Conservation (phyloP, 345 rosid genomes). For the Ceriops tagal region DNA sequence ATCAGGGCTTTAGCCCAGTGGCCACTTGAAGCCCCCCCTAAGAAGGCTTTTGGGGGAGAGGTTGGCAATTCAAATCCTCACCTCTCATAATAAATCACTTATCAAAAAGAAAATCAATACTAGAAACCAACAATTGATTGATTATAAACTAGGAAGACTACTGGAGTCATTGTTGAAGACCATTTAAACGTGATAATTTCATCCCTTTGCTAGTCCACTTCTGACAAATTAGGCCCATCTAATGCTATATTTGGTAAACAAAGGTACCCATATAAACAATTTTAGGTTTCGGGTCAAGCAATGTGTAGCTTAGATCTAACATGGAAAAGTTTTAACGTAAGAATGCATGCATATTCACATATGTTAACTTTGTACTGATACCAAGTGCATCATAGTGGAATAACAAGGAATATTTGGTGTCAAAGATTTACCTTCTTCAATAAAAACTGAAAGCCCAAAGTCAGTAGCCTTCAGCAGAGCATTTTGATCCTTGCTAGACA, state of each 20-base stretch:
- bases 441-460: slow-evolving; percentile 40
- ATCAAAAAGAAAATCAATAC: too few relatives aligned
- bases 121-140: neutral
- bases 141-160: neutral
- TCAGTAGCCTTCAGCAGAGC: slow-evolving; percentile 27
- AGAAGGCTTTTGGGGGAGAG: too few relatives aligned
- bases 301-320: too few relatives aligned
- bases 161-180: neutral
- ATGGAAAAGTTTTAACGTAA: neutral
- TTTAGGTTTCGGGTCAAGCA: too few relatives aligned
- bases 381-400: neutral
- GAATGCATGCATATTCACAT: neutral
- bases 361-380: neutral
- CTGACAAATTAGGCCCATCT: neutral
- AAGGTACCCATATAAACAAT: too few relatives aligned
- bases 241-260: too few relatives aligned
- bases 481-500: slow-evolving; percentile 18
- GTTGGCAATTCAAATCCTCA: too few relatives aligned
- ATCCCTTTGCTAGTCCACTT: neutral
- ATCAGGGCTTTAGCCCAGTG: too few relatives aligned
- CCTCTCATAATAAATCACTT: too few relatives aligned
- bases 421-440: slow-evolving; percentile 39
- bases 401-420: neutral
- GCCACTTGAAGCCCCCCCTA: too few relatives aligned
- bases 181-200: neutral